Evolutionary conservation across 78 protist species (phyloP).

Genomic region (slime mould (Dictyostelium discoideum)): DNA sequence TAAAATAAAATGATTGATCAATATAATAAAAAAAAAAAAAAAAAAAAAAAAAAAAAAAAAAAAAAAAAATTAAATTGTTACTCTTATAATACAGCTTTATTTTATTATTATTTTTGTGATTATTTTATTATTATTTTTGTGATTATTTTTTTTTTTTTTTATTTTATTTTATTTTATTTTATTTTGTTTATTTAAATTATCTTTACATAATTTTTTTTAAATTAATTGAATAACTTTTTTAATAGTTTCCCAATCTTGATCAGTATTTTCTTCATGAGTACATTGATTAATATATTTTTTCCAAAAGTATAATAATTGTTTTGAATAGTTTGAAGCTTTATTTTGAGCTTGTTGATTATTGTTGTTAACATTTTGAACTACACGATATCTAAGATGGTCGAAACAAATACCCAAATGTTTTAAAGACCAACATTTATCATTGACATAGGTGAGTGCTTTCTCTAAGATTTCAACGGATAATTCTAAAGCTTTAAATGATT

Average conservation of each 20-base stretch:
- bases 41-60: not conserved
- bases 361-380: not conserved
- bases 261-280: not conserved
- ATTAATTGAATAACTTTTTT: not conserved
- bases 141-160: not conserved
- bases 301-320: not conserved
- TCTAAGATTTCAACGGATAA: not conserved
- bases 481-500: slow-evolving; percentile 4
- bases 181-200: not conserved
- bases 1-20: too few relatives aligned
- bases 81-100: too few relatives aligned
- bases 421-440: slow-evolving; percentile 43
- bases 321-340: not conserved
- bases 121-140: too few relatives aligned
- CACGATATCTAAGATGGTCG: slow-evolving; percentile 58
- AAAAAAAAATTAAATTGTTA: not conserved
- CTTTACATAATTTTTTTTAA: not conserved
- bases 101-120: not conserved
- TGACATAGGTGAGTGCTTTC: not conserved
- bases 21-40: not conserved
- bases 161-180: not conserved
- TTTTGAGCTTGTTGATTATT: not conserved
- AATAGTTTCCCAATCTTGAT: slow-evolving; percentile 16
- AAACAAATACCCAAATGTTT: slow-evolving; percentile 45
- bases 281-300: slow-evolving; percentile 21